Percentiles rank a stretch among this genome's conserved stretches.
phyloP scores from a whole-genome alignment of 1,139 yeast genomes.

The Diutina sp. region DNA sequence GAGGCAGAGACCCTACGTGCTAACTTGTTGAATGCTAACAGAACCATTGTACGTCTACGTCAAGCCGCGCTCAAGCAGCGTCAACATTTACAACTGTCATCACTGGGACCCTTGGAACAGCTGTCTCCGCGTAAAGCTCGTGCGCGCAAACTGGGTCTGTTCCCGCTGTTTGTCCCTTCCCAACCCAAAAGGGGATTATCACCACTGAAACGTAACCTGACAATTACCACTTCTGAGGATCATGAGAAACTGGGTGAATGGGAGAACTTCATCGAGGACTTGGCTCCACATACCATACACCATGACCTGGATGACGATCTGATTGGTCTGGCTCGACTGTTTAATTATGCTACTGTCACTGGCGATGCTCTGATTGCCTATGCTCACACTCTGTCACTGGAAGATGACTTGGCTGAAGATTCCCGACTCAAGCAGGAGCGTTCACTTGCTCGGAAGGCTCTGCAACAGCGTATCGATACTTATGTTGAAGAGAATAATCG shows the following conservation, averaged over 20 bases:
- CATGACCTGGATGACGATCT: not conserved
- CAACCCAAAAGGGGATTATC: not conserved
- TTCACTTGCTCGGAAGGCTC: not conserved
- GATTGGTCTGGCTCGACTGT: not conserved
- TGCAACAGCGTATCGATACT: not conserved
- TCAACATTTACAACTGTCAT: not conserved
- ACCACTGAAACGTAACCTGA: not conserved
- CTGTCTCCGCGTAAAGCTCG: constrained; percentile 1
- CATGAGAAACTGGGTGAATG: constrained; percentile 13
- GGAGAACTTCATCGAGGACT: constrained; percentile 28
- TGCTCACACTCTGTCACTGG: not conserved
- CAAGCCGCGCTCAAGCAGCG: constrained; percentile 20
- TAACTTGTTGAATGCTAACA: constrained; percentile 54
- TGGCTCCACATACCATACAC: not conserved
- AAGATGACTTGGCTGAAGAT: not conserved
- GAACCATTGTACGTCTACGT: constrained; percentile 43
- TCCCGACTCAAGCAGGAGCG: not conserved
- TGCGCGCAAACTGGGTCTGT: constrained; percentile 1
- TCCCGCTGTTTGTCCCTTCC: not conserved
- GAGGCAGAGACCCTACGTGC: constrained; percentile 60
- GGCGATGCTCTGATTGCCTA: not conserved
- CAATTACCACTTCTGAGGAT: not conserved
- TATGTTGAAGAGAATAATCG: not conserved
- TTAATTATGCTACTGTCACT: not conserved
- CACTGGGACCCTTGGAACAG: not conserved